Conservation (phyloP, 345 rosid species). For the Chamaenerion angustifolium region DNA sequence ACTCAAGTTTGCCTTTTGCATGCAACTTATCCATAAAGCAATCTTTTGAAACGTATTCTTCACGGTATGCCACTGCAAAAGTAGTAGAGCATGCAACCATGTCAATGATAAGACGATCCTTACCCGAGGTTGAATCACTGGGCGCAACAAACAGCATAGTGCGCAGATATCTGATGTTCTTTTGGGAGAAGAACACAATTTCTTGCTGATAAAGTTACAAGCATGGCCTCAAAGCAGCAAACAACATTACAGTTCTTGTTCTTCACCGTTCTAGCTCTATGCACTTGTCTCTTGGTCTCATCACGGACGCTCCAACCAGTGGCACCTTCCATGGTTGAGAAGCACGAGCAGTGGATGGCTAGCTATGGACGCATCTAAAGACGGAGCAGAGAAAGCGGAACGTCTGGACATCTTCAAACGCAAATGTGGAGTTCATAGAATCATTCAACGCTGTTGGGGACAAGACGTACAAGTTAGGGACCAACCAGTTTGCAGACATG, state of each 20-base stretch:
- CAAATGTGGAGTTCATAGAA: conserved; percentile 22
- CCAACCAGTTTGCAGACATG: conserved; percentile 24
- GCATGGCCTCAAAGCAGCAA: background rate
- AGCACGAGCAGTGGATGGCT: conserved; percentile 16
- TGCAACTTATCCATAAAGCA: background rate
- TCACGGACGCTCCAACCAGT: conserved; percentile 3
- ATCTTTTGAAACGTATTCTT: background rate
- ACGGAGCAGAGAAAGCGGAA: conserved; percentile 15
- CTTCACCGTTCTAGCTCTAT: too few species aligned
- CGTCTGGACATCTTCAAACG: conserved; percentile 21
- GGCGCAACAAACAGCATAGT: conserved; percentile 32
- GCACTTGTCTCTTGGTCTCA: background rate
- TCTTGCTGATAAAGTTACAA: too few species aligned
- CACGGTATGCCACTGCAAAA: conserved; percentile 55
- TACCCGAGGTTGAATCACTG: conserved; percentile 32
- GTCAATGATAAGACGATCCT: conserved; percentile 35
- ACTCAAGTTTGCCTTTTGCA: background rate
- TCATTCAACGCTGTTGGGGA: conserved; percentile 14
- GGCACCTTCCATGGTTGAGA: conserved; percentile 1
- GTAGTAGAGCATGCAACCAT: conserved; percentile 49
- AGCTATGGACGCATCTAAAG: conserved; percentile 7
- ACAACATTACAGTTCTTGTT: too few species aligned
- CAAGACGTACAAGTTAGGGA: conserved; percentile 17
- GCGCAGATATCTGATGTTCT: conserved; percentile 47
- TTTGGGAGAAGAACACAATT: too few species aligned